Evolutionary conservation across 2,329 filamentous ascomycete genomes (phyloP), one percentile per base, ranked within the genome.

Genomic region (Myriosclerotinia curreyana): DNA sequence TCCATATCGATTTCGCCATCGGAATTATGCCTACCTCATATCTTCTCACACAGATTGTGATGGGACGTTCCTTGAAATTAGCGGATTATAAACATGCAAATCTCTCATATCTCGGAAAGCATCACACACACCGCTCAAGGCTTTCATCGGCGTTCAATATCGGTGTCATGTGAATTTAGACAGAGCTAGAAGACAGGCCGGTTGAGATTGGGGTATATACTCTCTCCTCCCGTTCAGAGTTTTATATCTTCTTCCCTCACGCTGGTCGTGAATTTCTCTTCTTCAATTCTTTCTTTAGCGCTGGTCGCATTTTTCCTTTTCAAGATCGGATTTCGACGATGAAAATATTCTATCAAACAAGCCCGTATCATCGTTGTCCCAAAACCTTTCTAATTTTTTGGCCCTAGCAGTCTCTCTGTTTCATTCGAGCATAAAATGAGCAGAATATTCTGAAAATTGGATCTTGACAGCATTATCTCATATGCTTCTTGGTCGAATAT

Each of bases 161-260:
- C 5, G 8, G 8, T 2, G 7, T 36, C 28, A 36, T 17, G 28
- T 17, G 12, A 58, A 36, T 34, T 5, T 9, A 20, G 36, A 36
- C 5, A 25, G 12, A 17, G 3, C 1, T 17, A 8, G 9, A 8
- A 20, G 1, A 17, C 5, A 46, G 1, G 1, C 11, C 9, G 12
- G n/a, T n/a, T n/a, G 28, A 17, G 20, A 25, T 17, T 11, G 9
- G 3, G 8, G 5, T 36, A 58, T 46, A 22, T 25, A 46, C 54
- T 25, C 20, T 7, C 1, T 22, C 6, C 9, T 12, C 1, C 54
- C 12, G 14, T 9, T 36, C 14, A 8, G 28, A 17, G 9, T 46
- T 3, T 22, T 25, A 4, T 22, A 7, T 51, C 7, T 38, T 11
- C 2, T 0, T 42, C 46, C 40, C 31, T 46, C 60, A 48, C 50